Conservation (phyloP, 1,139 yeast genomes). For the Nakaseomyces sp. region DNA sequence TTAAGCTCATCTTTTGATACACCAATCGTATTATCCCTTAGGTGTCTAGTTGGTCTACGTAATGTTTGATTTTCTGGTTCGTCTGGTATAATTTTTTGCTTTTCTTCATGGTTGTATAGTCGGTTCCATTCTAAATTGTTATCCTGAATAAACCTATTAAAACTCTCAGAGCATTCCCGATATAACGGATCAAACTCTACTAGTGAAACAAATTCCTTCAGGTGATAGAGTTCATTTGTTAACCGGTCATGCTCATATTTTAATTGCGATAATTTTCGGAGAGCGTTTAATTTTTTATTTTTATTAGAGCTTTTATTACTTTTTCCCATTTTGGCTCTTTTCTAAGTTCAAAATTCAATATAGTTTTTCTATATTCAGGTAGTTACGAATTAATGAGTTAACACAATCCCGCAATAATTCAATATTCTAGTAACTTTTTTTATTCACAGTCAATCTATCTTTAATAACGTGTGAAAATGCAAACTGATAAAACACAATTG, state of each 20-base stretch:
- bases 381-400: too few relatives aligned
- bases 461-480: too few relatives aligned
- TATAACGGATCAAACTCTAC: constrained; percentile 33
- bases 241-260: constrained; percentile 31
- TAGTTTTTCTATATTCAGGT: too few relatives aligned
- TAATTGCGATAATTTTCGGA: constrained; percentile 2
- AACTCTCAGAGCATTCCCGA: constrained; percentile 23
- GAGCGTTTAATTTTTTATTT: not conserved
- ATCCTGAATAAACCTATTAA: constrained; percentile 23
- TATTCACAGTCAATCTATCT: too few relatives aligned
- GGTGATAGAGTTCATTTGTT: constrained; percentile 38
- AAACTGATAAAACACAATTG: too few relatives aligned
- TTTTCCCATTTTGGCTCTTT: not conserved
- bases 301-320: not conserved
- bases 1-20: not conserved
- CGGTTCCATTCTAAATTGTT: constrained; percentile 15
- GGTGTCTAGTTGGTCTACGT: not conserved
- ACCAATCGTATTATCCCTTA: not conserved
- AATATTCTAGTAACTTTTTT: too few relatives aligned
- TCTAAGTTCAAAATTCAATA: too few relatives aligned
- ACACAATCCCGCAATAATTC: too few relatives aligned
- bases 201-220: constrained; percentile 36
- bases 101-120: not conserved
- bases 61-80: not conserved
- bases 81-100: not conserved